phyloP scores from a whole-genome alignment of 495 filamentous ascomycete species.

The Bathelium albidoporum region DNA sequence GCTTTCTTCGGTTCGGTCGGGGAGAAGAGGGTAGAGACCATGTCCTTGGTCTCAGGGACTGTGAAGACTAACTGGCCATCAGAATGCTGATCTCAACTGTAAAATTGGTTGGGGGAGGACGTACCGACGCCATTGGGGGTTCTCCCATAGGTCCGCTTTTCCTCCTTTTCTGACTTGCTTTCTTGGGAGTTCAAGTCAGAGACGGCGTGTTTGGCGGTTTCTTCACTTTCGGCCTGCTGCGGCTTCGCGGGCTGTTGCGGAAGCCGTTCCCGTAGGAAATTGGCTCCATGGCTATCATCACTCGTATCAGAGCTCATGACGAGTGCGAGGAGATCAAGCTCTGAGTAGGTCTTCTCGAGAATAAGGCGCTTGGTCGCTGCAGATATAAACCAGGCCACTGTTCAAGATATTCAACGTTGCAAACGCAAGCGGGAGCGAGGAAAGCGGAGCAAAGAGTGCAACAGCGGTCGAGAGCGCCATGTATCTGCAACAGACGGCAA shows the following conservation, averaged over 20 bases:
- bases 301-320: not conserved
- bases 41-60: slow-evolving; percentile 93
- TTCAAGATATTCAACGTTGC: not conserved
- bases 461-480: not conserved
- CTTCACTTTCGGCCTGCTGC: slow-evolving; percentile 15
- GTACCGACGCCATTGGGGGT: slow-evolving; percentile 61
- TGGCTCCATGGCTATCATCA: not conserved
- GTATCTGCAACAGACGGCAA: not conserved
- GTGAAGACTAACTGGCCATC: slow-evolving; percentile 60
- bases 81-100: not conserved
- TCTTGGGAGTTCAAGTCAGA: slow-evolving; percentile 30
- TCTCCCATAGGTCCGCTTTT: slow-evolving; percentile 76
- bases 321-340: not conserved
- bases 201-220: slow-evolving; percentile 22
- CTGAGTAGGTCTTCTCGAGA: not conserved
- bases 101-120: not conserved
- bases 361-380: not conserved
- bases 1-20: slow-evolving; percentile 93
- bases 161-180: slow-evolving; percentile 36
- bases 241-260: slow-evolving; percentile 18
- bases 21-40: slow-evolving; percentile 94
- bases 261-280: slow-evolving; percentile 18
- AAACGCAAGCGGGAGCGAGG: not conserved
- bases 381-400: not conserved
- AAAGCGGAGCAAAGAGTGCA: not conserved